Conservation (phyloP, 2,329 filamentous ascomycete genomes). For the Penicillium sumatraense region DNA sequence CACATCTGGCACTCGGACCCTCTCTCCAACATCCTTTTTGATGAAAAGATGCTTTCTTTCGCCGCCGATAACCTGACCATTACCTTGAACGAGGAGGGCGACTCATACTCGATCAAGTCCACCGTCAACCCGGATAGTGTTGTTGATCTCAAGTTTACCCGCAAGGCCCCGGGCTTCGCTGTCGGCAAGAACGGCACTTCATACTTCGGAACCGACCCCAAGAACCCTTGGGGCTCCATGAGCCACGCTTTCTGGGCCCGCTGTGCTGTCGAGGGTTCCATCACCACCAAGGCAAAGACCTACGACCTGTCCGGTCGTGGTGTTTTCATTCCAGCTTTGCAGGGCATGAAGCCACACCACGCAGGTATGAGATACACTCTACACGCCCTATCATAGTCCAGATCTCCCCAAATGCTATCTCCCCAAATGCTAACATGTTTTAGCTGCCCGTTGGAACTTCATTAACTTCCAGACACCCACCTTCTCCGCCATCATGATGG, state of each 20-base stretch:
- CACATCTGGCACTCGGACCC: constrained; percentile 84
- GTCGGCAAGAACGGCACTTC: constrained; percentile 82
- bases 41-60: constrained; percentile 80
- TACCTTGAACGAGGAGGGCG: constrained; percentile 83
- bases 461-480: constrained; percentile 84
- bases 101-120: constrained; percentile 86
- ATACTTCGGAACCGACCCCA: constrained; percentile 82
- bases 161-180: constrained; percentile 78
- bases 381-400: not conserved
- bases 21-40: constrained; percentile 79
- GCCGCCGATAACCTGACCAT: constrained; percentile 84
- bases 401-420: too few relatives aligned
- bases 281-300: constrained; percentile 79
- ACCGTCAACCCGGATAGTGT: constrained; percentile 78
- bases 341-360: constrained; percentile 99
- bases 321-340: constrained; percentile 81
- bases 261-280: constrained; percentile 78
- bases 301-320: constrained; percentile 81
- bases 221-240: constrained; percentile 90
- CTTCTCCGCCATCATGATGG: constrained; percentile 91
- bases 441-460: constrained; percentile 89
- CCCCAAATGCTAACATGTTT: not conserved
- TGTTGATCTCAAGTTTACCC: constrained; percentile 83
- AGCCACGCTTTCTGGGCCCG: constrained; percentile 94
- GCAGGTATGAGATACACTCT: constrained; percentile 60